These are phyloP conservation scores for Aureobasidium mangrovei DNA, from an alignment of 2,329 filamentous ascomycete genomes.

Conservation along the genomic window DNA sequence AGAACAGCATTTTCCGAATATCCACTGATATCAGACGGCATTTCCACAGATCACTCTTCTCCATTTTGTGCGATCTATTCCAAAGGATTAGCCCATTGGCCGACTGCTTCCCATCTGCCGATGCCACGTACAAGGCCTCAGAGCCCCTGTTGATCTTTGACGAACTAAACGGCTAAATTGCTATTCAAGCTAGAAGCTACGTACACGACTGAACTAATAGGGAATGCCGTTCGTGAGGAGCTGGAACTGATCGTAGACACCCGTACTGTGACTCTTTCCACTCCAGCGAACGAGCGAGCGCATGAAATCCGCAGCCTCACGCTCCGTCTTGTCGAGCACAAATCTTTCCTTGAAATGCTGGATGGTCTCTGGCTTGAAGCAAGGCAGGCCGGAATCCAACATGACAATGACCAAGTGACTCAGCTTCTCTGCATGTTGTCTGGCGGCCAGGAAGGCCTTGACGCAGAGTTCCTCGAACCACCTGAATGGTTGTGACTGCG, in stretches of 20 bases:
- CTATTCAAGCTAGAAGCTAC: not conserved
- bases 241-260: conserved; percentile 97
- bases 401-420: conserved; percentile 85
- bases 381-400: conserved; percentile 92
- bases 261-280: conserved; percentile 82
- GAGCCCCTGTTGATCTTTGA: not conserved
- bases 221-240: conserved; percentile 94
- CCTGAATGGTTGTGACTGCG: conserved; percentile 77
- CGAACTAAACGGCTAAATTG: not conserved
- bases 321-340: conserved; percentile 81
- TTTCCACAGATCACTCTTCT: too few species aligned
- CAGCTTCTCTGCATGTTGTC: conserved; percentile 81
- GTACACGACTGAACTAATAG: conserved; percentile 46
- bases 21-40: too few species aligned
- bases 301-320: conserved; percentile 93
- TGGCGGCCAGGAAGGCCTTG: conserved; percentile 84
- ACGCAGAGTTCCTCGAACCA: conserved; percentile 96
- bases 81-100: too few species aligned
- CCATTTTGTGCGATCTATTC: too few species aligned
- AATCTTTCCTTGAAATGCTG: conserved; percentile 88
- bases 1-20: too few species aligned
- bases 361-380: conserved; percentile 94
- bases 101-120: too few species aligned
- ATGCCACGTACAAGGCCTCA: not conserved
- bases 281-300: conserved; percentile 81